Percentiles rank a stretch among this genome's conserved stretches.
Evolutionary conservation across 2,329 filamentous ascomycete species (phyloP).

Genomic region (Aspergillus fructus): DNA sequence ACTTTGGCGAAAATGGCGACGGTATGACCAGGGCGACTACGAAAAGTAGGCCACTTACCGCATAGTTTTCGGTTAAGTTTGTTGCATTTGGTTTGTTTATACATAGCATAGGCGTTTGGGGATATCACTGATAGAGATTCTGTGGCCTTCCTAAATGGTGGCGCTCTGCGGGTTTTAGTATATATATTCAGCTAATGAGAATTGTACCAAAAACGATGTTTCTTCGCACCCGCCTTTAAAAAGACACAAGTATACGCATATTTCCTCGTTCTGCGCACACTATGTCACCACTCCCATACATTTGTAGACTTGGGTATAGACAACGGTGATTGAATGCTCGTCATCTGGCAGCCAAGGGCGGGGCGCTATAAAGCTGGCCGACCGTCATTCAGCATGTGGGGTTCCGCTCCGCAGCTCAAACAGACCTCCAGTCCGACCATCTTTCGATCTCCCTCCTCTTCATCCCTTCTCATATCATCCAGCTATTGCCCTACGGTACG

Average conservation of each 20-base stretch:
- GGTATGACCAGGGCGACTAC: slow-evolving; percentile 5
- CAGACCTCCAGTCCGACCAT: background rate
- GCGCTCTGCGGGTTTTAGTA: background rate
- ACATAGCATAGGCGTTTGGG: background rate
- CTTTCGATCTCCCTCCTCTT: slow-evolving; percentile 23
- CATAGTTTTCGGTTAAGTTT: background rate
- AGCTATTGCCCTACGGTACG: background rate
- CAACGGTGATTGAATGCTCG: too few species aligned
- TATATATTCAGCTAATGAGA: background rate
- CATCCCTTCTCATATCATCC: slow-evolving; percentile 11
- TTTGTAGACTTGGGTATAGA: too few species aligned
- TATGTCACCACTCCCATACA: too few species aligned
- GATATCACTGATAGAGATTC: background rate
- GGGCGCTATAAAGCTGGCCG: slow-evolving; percentile 5
- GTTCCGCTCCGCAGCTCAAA: slow-evolving; percentile 16
- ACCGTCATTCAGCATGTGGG: slow-evolving; percentile 12
- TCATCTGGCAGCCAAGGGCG: slow-evolving; percentile 7
- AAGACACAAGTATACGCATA: background rate
- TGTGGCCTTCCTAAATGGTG: slow-evolving; percentile 10
- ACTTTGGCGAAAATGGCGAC: slow-evolving; percentile 30
- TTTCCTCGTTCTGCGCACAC: background rate
- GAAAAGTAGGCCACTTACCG: background rate
- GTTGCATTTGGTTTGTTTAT: background rate
- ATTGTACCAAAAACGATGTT: background rate
- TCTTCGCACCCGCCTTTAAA: background rate